Conservation (phyloP, 129 eudicot genomes). For the Ambrosia trifida region DNA sequence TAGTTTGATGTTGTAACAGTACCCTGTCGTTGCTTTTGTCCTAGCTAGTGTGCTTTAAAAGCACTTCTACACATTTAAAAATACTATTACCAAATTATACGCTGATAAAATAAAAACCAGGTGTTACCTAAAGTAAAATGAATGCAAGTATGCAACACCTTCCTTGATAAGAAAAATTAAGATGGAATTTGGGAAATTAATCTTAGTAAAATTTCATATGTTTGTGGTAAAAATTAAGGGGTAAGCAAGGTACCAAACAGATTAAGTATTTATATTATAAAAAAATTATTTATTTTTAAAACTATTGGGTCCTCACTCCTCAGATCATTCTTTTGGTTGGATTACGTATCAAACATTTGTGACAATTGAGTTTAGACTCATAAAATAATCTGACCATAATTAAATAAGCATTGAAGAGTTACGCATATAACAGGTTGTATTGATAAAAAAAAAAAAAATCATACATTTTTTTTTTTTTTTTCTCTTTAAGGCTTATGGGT, state of each 20-base stretch:
- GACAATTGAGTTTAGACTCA: not conserved
- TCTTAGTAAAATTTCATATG: not conserved
- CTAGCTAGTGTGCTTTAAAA: not conserved
- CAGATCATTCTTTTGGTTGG: not conserved
- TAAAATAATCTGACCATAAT: too few species aligned
- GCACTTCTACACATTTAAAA: not conserved
- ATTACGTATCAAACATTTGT: not conserved
- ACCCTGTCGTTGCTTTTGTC: not conserved
- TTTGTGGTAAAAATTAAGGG: not conserved
- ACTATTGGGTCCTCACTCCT: not conserved
- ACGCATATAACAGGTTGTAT: not conserved
- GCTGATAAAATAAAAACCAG: not conserved
- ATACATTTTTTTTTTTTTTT: too few species aligned
- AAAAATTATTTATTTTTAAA: not conserved
- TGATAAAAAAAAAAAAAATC: not conserved
- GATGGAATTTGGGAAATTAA: not conserved
- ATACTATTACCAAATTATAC: not conserved
- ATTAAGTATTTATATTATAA: not conserved
- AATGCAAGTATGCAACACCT: not conserved
- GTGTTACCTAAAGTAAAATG: not conserved
- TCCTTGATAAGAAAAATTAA: not conserved
- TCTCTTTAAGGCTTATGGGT: too few species aligned
- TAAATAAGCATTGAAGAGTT: not conserved
- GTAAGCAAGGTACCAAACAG: too few species aligned
- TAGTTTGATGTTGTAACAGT: not conserved